Base-by-base conservation (phyloP, 768 basidiomycete species). In the Amanita pseudoporphyria region DNA sequence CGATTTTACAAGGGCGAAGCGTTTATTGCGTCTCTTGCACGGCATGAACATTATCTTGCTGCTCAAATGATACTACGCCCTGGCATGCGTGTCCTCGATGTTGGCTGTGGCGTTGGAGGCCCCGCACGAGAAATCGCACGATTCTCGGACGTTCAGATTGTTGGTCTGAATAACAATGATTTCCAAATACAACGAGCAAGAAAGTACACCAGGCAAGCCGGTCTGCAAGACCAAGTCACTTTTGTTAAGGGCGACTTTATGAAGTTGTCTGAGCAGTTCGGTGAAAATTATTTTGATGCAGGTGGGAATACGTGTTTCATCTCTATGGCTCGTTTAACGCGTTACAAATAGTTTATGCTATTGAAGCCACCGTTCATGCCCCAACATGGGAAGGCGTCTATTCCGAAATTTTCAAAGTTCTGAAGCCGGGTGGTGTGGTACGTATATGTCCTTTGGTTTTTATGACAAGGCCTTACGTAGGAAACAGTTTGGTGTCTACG, bases 11-110 rank as follows among this genome's bases (percentile, higher is more conserved):
- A 85, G 67, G 95, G 94, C 54, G 86, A 91, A 63, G 77, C 75
- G 1, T 86, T 86, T 64, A 64, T 73, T 19, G 79, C 81, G 16
- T 81, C 83, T 5, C 68, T 91, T 46, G 93, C 95, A 22, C 85
- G 96, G 36, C 95, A 98, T 60, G 95, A 99, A 69, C 95, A 99
- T 70, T 98, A 94, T 70, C 88, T 99, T 56, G 83, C 93, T 4
- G 71, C 85, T 7, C 78, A 89, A 61, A 92, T 97, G 84, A 64
- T 67, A 41, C 71, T 99, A 53, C 79, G 79, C 45, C 80, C 92
- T 0, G 90, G 92, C 37, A 96, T 96, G 93, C 81, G 84, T 30
- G 94, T 99, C 36, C 84, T 99, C 53, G 96, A 99, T 62, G 94
- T 99, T 52, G 96, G 96, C 3, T 98, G 96, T 65, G 96, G 96